Evolutionary conservation across 805 yeast species (phyloP).

Genomic region (Yamadazyma endophytica): DNA sequence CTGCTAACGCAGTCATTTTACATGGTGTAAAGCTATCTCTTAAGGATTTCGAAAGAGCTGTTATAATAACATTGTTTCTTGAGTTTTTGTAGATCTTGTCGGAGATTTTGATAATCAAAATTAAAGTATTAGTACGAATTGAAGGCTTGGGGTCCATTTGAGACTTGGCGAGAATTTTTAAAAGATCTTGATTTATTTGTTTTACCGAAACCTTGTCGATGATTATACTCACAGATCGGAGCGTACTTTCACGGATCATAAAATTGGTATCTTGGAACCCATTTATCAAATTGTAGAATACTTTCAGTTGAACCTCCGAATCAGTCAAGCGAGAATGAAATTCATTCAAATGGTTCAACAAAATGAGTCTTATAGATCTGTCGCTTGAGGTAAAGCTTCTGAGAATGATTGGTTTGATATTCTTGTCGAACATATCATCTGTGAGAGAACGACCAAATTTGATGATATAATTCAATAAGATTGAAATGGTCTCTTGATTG

Average conservation of each 20-base stretch:
- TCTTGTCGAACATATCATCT: constrained; percentile 30
- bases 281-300: constrained; percentile 64
- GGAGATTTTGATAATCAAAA: constrained; percentile 65
- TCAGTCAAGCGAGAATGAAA: constrained; percentile 49
- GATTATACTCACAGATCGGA: constrained; percentile 60
- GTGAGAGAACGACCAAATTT: constrained; percentile 27
- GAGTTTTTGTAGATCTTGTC: constrained; percentile 48
- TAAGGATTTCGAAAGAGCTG: constrained; percentile 81
- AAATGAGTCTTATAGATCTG: constrained; percentile 69
- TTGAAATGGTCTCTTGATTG: constrained; percentile 33
- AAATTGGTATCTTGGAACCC: constrained; percentile 86
- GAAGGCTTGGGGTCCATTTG: constrained; percentile 75
- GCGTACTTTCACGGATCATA: constrained; percentile 74
- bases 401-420: constrained; percentile 60
- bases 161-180: constrained; percentile 75
- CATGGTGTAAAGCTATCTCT: constrained; percentile 77
- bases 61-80: constrained; percentile 71
- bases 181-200: constrained; percentile 80
- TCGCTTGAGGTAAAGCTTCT: constrained; percentile 64
- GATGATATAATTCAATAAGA: constrained; percentile 39
- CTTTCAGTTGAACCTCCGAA: constrained; percentile 60
- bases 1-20: constrained; percentile 69
- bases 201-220: constrained; percentile 67
- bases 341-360: constrained; percentile 59
- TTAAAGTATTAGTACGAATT: constrained; percentile 72